Evolutionary conservation across 495 filamentous ascomycete species (phyloP), one percentile per base, ranked within the genome.

Genomic region (Cercophora samala): DNA sequence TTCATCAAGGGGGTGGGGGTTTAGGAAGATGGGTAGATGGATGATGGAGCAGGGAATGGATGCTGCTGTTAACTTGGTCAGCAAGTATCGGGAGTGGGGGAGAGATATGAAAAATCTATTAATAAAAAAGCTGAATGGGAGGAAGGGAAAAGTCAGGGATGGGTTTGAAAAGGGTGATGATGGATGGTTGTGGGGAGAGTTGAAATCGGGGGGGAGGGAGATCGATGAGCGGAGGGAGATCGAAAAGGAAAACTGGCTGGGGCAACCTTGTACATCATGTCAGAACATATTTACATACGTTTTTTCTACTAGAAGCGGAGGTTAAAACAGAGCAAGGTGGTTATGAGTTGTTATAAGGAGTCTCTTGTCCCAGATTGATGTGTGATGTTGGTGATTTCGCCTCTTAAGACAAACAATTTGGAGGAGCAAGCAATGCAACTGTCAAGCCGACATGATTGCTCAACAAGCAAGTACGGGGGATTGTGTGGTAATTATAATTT

Each of bases 181-280:
- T 58, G 58, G 62, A 58, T 58, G 58, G 32, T 21, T 54, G 56
- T 61, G 63, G 63, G 65, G 32, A 46, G 55, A 55, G 29, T 61
- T 42, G 26, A 58, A 29, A 29, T 6, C 4, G 26, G 26, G 4
- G 26, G 8, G 8, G 3, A 60, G 24, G 25, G 51, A 19, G 56
- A 67, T 19, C 42, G 26, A 51, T 17, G 51, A 42, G 58, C 15
- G 25, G 22, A 15, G 25, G 17, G 52, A 13, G 17, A 22, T 56
- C n/a, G 9, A 56, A 56, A 23, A 56, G 53, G n/a, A 23, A 56
- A 56, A 21, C 53, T 21, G 53, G 53, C 21, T 19, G 60, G 11
- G n/a, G 32, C 67, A 23, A 63, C 66, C 37, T 53, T 74, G 72
- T 74, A 74, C 68, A 74, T 74, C 67, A 69, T 70, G 69, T 69